Base-by-base conservation (phyloP, 2,329 filamentous ascomycete genomes). In the Sclerotiophoma versabilis region DNA sequence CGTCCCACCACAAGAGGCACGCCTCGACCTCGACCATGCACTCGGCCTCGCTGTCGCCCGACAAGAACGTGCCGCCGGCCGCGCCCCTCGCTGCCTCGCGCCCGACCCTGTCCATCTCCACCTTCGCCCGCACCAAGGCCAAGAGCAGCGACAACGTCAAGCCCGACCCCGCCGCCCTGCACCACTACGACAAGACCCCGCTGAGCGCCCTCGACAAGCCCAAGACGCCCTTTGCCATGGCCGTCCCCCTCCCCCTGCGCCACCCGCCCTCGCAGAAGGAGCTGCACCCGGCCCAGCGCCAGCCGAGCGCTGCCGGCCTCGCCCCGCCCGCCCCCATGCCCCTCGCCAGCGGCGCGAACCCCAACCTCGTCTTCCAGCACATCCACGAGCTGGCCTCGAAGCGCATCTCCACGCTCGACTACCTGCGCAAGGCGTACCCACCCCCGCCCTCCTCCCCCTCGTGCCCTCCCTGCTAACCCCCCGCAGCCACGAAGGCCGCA, bases 391-490 rank as follows among this genome's bases (percentile, higher is more conserved):
- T 91, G 65, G 89, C 91, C 30, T 88, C 89, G 54, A 99, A 99
- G 80, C 85, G 95, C 64, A 96, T 99, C 79, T 92, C 92, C 2
- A 98, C 95, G 0, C 76, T 99, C 34, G 91, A 96, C 67, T 99
- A 99, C 72, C 76, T 99, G 60, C 86, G 93, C 58, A 96, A 96
- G 79, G 89, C 92, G 92, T 96, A 78, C 65, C 19, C 56, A 26
- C 30, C 22, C 11, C 10, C 19, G 2, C n/a, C 23, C 3, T n/a
- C 20, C 2, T 6, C 14, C 6, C 15, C 23, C 15, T 5, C n/a
- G 7, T 23, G 14, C 14, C 25, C 7, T 27, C 15, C 10, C 33
- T 30, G 19, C 59, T 65, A 51, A 67, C 52, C 12, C 2, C 2
- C n/a, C 6, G n/a, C 72, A 96, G 92, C 23, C 93, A 99, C 72